phyloP scores from a whole-genome alignment of 208 protist species.

The Crithidia sp. region DNA sequence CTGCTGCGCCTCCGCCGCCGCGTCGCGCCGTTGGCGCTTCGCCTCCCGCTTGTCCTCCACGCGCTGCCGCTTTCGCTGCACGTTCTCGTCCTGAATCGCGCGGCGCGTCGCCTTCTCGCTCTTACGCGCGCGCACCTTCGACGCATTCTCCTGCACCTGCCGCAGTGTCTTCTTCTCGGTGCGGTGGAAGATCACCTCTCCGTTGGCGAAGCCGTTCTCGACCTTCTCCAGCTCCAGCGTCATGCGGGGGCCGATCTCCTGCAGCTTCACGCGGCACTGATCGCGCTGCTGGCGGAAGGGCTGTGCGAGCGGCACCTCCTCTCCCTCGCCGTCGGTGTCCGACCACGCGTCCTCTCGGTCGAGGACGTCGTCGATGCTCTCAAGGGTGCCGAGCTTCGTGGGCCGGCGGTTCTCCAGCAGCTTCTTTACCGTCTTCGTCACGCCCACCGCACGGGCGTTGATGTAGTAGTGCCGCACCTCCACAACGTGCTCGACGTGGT shows the following conservation, averaged over 20 bases:
- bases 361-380: conserved; percentile 80
- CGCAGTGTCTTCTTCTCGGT: conserved; percentile 63
- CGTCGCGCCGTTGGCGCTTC: conserved; percentile 74
- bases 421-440: conserved; percentile 89
- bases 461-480: conserved; percentile 93
- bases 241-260: conserved; percentile 92
- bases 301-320: conserved; percentile 87
- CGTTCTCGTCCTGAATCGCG: conserved; percentile 85
- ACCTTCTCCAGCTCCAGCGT: conserved; percentile 91
- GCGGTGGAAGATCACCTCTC: conserved; percentile 88
- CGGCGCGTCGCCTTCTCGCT: conserved; percentile 74
- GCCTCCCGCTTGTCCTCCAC: conserved; percentile 60
- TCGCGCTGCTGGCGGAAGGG: conserved; percentile 88
- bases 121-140: conserved; percentile 72
- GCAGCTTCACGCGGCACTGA: conserved; percentile 91
- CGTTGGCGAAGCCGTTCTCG: conserved; percentile 87
- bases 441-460: conserved; percentile 75
- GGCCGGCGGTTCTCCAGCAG: conserved; percentile 83
- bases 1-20: conserved; percentile 62
- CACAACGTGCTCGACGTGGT: conserved; percentile 82
- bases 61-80: conserved; percentile 60
- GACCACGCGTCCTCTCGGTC: conserved; percentile 87
- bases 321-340: conserved; percentile 92
- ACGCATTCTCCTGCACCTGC: conserved; percentile 72
- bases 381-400: conserved; percentile 80